Conservation (phyloP, 176 grass and related monocot species). For the Avena sativa region DNA sequence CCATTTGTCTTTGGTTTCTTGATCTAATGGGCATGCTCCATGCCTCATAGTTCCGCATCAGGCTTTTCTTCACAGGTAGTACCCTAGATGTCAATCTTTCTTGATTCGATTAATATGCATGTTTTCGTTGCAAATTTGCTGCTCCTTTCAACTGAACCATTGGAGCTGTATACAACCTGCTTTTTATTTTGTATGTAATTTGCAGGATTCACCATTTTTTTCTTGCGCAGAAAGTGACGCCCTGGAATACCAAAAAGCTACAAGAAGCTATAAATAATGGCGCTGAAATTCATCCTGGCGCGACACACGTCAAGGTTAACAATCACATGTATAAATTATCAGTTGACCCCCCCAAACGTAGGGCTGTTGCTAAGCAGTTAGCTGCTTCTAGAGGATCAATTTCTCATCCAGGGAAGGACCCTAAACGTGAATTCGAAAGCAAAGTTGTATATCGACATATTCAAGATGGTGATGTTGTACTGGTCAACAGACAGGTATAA, state of each 20-base stretch:
- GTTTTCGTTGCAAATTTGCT: constrained; percentile 8
- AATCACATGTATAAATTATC: constrained; percentile 66
- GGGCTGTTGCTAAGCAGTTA: constrained; percentile 58
- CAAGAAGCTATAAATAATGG: constrained; percentile 77
- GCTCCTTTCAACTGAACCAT: background rate
- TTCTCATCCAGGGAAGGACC: constrained; percentile 68
- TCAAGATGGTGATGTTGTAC: constrained; percentile 86
- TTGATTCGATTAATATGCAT: background rate
- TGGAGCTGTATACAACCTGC: background rate
- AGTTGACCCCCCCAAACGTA: constrained; percentile 46
- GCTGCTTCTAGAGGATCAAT: constrained; percentile 62
- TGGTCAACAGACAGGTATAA: constrained; percentile 95
- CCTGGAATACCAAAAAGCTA: constrained; percentile 78
- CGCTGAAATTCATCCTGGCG: constrained; percentile 81
- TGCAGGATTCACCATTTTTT: constrained; percentile 23
- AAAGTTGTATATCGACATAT: constrained; percentile 92
- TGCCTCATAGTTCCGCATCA: background rate
- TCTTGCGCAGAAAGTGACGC: constrained; percentile 72
- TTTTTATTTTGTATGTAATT: constrained; percentile 32
- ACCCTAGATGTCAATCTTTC: background rate
- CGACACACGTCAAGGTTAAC: constrained; percentile 80
- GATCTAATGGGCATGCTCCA: background rate
- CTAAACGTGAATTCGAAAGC: constrained; percentile 72
- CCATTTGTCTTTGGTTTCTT: background rate
- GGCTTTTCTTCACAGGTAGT: background rate